Evolutionary conservation across 202 grass and related monocot genomes (phyloP).

Genomic region (Panicum hallii): DNA sequence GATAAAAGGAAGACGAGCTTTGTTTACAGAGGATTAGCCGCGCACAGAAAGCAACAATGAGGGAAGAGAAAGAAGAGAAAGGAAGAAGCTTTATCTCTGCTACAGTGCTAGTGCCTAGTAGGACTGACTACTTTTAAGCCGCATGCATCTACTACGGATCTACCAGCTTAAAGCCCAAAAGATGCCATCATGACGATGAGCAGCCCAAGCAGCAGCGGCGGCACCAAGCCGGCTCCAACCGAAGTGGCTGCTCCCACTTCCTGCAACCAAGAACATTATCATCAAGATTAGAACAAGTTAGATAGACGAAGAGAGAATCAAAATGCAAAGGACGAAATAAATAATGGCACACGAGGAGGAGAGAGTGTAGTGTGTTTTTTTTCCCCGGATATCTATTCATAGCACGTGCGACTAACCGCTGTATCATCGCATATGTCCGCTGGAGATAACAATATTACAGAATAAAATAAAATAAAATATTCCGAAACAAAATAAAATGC

Average conservation of each 20-base stretch:
- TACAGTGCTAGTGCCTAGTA: neutral
- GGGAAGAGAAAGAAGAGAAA: constrained; percentile 18
- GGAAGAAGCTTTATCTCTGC: constrained; percentile 27
- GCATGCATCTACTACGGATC: neutral
- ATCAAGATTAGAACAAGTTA: neutral
- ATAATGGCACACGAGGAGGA: neutral
- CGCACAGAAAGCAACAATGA: constrained; percentile 19
- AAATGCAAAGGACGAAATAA: neutral
- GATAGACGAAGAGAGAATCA: neutral
- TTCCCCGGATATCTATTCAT: too few species aligned
- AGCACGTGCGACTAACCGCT: too few species aligned
- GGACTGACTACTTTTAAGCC: constrained; percentile 15
- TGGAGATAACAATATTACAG: too few species aligned
- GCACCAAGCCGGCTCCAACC: constrained; percentile 2
- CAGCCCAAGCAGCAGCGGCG: constrained; percentile 34
- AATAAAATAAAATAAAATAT: too few species aligned
- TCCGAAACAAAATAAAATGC: too few species aligned
- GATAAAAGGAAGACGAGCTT: constrained; percentile 42
- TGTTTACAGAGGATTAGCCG: constrained; percentile 43
- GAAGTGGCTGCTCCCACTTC: constrained; percentile 42
- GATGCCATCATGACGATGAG: constrained; percentile 47
- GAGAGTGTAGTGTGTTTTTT: too few species aligned
- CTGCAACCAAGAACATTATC: constrained; percentile 44
- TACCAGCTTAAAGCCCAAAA: constrained; percentile 50
- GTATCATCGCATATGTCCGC: too few species aligned